Percentiles rank a stretch among this genome's conserved stretches.
Conservation (phyloP, 495 filamentous ascomycete genomes). For the Melanomma pulvis-pyrius region DNA sequence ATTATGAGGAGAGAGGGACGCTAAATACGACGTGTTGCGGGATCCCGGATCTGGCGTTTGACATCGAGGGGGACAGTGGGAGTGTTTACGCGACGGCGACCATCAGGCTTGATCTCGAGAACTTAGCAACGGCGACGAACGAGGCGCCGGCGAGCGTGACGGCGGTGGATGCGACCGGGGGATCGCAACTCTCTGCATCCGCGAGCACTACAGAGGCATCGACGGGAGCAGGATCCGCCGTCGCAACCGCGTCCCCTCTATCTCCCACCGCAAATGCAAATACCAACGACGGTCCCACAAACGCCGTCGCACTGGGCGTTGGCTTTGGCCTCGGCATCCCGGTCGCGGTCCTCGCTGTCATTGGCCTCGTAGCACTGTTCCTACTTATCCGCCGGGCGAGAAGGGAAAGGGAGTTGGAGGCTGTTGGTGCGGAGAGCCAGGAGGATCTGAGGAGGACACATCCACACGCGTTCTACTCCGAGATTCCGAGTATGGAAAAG, state of each 20-base stretch:
- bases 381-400: neutral
- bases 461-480: neutral
- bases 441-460: neutral
- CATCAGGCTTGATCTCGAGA: neutral
- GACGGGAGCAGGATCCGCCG: neutral
- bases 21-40: constrained; percentile 6
- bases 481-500: neutral
- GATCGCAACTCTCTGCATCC: neutral
- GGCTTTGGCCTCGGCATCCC: neutral
- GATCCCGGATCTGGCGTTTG: neutral
- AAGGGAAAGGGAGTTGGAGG: too few relatives aligned
- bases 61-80: neutral
- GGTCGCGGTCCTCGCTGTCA: neutral
- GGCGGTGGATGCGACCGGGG: neutral
- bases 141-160: neutral
- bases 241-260: neutral
- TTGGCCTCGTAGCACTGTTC: neutral
- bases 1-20: constrained; percentile 1
- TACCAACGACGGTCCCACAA: neutral
- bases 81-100: neutral
- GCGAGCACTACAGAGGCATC: neutral
- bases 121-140: neutral
- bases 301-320: neutral
- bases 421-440: too few relatives aligned
- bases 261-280: neutral